These are phyloP conservation scores for Pilatotrama ljubarskyi DNA, from an alignment of 768 basidiomycete species.

Conservation along the genomic window DNA sequence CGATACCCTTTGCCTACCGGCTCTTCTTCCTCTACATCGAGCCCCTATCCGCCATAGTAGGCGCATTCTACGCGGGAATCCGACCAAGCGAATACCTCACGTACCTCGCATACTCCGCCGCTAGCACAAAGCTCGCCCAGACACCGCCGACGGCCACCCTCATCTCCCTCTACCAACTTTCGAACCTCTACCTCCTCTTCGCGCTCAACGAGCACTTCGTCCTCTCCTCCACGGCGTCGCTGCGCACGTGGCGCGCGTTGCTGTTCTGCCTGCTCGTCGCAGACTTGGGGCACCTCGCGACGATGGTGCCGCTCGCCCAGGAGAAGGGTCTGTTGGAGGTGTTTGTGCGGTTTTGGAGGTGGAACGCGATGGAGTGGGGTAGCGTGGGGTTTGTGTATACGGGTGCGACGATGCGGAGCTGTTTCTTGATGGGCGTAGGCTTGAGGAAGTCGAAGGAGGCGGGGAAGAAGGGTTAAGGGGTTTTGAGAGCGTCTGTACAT, in stretches of 20 bases:
- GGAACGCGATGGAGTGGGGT: conserved; percentile 57
- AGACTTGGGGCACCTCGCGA: conserved; percentile 49
- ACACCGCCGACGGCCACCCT: conserved; percentile 33
- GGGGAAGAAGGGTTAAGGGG: background rate
- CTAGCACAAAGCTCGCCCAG: background rate
- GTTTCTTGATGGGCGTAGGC: conserved; percentile 42
- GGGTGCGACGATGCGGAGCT: conserved; percentile 45
- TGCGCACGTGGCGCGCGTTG: conserved; percentile 44
- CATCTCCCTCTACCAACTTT: conserved; percentile 47
- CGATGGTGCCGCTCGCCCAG: conserved; percentile 44
- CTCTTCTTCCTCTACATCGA: conserved; percentile 54
- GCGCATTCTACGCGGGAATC: conserved; percentile 48
- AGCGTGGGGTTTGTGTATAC: conserved; percentile 54
- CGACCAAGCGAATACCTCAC: conserved; percentile 40
- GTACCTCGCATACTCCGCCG: conserved; percentile 33
- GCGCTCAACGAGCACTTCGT: conserved; percentile 52
- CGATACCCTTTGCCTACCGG: conserved; percentile 35
- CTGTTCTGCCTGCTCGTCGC: conserved; percentile 47
- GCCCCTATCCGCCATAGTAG: conserved; percentile 50
- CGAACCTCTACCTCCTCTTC: conserved; percentile 53
- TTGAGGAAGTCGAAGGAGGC: conserved; percentile 2
- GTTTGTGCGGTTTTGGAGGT: conserved; percentile 46
- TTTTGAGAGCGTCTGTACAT: too few relatives aligned
- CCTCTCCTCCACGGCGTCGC: conserved; percentile 43
- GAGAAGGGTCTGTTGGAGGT: conserved; percentile 33